phyloP scores from a whole-genome alignment of 2,329 filamentous ascomycete species.

The Diaporthe eres region DNA sequence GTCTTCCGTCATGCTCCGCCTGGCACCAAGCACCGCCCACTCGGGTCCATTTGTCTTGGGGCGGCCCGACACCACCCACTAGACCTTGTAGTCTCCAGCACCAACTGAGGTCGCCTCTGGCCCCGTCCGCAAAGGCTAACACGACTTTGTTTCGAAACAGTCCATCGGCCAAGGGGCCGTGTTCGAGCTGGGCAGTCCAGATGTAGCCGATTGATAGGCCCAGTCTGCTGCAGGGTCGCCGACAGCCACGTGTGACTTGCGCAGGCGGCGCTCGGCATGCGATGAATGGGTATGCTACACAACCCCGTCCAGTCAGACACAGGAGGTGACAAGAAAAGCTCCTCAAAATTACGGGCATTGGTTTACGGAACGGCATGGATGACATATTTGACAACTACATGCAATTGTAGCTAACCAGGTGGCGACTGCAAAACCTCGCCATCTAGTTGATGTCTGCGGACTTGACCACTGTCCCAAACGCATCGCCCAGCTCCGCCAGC shows the following conservation, averaged over 20 bases:
- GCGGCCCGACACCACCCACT: conserved; percentile 7
- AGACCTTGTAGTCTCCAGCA: not conserved
- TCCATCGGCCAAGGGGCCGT: not conserved
- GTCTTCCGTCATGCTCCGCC: conserved; percentile 16
- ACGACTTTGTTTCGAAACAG: conserved; percentile 29
- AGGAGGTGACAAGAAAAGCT: not conserved
- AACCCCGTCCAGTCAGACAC: not conserved
- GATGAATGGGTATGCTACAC: not conserved
- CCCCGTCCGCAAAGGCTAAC: not conserved
- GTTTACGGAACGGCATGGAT: not conserved
- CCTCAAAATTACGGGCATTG: not conserved
- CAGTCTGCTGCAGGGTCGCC: not conserved
- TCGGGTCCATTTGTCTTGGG: conserved; percentile 14
- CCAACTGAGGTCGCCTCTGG: not conserved
- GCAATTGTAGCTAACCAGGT: not conserved
- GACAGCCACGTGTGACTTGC: not conserved
- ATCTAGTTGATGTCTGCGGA: conserved; percentile 18
- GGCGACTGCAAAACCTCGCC: too few species aligned
- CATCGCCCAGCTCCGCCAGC: conserved; percentile 73
- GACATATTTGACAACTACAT: not conserved
- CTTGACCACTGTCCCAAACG: conserved; percentile 71
- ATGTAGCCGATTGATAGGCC: not conserved
- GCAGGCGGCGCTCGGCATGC: not conserved
- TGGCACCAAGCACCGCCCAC: conserved; percentile 9
- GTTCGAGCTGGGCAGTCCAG: not conserved